These are phyloP conservation scores for Ceratocystis albifundus DNA, from an alignment of 2,329 filamentous ascomycete species.

Conservation along the genomic window DNA sequence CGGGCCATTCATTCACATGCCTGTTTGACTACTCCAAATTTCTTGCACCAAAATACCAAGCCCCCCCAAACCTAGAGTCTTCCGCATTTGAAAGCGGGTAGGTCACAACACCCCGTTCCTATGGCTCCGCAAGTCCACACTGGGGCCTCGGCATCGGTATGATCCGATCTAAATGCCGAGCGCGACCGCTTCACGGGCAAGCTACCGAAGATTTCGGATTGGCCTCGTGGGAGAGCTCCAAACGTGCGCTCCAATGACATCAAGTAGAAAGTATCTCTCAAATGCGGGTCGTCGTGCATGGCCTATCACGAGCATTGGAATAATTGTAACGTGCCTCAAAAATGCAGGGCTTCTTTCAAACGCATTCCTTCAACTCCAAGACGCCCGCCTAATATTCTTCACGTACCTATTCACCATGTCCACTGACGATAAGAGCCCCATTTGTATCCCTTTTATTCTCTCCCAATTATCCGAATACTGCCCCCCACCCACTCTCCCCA, in stretches of 20 bases:
- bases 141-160: neutral
- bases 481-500: constrained; percentile 26
- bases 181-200: neutral
- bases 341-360: no score
- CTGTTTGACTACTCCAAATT: neutral
- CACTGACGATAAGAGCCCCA: constrained; percentile 64
- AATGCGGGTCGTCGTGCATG: constrained; percentile 1
- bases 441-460: constrained; percentile 68
- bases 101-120: neutral
- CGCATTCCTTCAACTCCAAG: neutral
- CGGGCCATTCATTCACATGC: constrained; percentile 13
- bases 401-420: constrained; percentile 31
- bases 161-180: neutral
- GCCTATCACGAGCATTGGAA: no score
- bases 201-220: neutral
- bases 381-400: neutral
- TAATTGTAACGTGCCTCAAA: no score
- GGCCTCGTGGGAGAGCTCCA: neutral
- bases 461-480: constrained; percentile 35
- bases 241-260: neutral
- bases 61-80: neutral
- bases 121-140: neutral
- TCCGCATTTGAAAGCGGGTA: neutral
- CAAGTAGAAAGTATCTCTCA: neutral
- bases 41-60: neutral